Evolutionary conservation across 768 basidiomycete genomes (phyloP).

Genomic region (Tremella yokohamensis): DNA sequence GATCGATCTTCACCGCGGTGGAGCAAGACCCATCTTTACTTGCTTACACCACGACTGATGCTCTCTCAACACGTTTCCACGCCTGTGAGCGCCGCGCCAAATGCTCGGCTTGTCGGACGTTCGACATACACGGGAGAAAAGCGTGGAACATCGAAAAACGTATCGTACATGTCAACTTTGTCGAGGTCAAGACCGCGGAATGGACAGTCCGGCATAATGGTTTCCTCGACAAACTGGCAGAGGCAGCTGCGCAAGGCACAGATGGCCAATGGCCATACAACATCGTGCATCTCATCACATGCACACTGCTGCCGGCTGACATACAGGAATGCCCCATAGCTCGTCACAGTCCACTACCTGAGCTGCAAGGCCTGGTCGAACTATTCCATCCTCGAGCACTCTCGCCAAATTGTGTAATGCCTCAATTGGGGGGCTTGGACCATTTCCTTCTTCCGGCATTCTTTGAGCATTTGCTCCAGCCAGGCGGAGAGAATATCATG

Average conservation of each 20-base stretch:
- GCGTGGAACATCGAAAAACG: conserved; percentile 32
- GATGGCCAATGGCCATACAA: conserved; percentile 55
- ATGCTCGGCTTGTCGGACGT: conserved; percentile 53
- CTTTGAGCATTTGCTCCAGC: conserved; percentile 62
- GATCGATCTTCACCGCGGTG: conserved; percentile 63
- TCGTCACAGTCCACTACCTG: conserved; percentile 82
- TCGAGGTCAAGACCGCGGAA: conserved; percentile 62
- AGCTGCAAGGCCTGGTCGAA: conserved; percentile 72
- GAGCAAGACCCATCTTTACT: conserved; percentile 57
- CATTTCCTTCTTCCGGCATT: conserved; percentile 68
- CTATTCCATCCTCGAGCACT: conserved; percentile 74
- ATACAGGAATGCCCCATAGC: conserved; percentile 57
- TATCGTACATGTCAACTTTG: conserved; percentile 81
- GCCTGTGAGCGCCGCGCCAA: conserved; percentile 83
- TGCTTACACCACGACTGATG: conserved; percentile 30
- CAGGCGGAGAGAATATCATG: conserved; percentile 37
- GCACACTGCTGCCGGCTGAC: conserved; percentile 7
- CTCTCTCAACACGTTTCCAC: conserved; percentile 72
- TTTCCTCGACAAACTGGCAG: conserved; percentile 54
- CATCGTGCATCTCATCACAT: conserved; percentile 56
- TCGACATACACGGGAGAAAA: conserved; percentile 48
- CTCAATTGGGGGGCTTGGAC: conserved; percentile 59
- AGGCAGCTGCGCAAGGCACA: conserved; percentile 20
- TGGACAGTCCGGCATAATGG: conserved; percentile 59
- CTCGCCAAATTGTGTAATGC: conserved; percentile 73